A percentile compares a stretch with the other conserved stretches of the same genome.
phyloP scores from a whole-genome alignment of 805 yeast genomes.

The Starmerella kuoi region DNA sequence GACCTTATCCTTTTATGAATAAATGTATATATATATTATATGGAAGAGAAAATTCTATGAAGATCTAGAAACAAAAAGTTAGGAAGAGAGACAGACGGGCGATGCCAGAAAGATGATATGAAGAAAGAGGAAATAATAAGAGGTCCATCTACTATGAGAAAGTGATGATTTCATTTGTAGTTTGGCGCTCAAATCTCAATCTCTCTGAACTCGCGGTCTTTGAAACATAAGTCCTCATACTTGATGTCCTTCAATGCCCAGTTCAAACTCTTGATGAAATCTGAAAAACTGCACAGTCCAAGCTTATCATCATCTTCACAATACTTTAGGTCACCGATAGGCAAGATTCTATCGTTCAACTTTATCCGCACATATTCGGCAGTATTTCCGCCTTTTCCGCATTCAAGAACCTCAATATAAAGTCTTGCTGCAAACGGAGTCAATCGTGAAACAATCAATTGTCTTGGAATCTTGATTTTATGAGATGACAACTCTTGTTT shows the following conservation, averaged over 20 bases:
- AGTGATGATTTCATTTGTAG: no score
- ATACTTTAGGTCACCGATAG: slow-evolving; percentile 27
- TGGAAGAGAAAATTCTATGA: no score
- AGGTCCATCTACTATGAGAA: no score
- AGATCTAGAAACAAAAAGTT: no score
- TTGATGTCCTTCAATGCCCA: slow-evolving; percentile 23
- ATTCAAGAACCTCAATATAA: slow-evolving; percentile 31
- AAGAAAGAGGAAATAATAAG: no score
- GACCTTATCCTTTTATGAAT: no score
- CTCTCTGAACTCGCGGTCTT: slow-evolving; percentile 13
- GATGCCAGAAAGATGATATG: no score
- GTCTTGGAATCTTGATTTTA: slow-evolving; percentile 33
- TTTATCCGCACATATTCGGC: slow-evolving; percentile 27
- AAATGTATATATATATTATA: no score
- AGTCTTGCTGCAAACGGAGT: slow-evolving; percentile 35
- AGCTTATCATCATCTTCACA: slow-evolving; percentile 24
- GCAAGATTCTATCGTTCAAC: slow-evolving; percentile 32
- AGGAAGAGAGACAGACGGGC: no score
- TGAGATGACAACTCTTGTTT: slow-evolving; percentile 37
- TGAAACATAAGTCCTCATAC: slow-evolving; percentile 26
- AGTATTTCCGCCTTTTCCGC: slow-evolving; percentile 23
- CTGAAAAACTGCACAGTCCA: slow-evolving; percentile 29
- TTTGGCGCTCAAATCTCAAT: no score
- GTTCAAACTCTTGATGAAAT: slow-evolving; percentile 25
- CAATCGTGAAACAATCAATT: slow-evolving; percentile 31